Evolutionary conservation across 495 filamentous ascomycete genomes (phyloP), one percentile per base, ranked within the genome.

Genomic region (Aspergillus saccharolyticus): DNA sequence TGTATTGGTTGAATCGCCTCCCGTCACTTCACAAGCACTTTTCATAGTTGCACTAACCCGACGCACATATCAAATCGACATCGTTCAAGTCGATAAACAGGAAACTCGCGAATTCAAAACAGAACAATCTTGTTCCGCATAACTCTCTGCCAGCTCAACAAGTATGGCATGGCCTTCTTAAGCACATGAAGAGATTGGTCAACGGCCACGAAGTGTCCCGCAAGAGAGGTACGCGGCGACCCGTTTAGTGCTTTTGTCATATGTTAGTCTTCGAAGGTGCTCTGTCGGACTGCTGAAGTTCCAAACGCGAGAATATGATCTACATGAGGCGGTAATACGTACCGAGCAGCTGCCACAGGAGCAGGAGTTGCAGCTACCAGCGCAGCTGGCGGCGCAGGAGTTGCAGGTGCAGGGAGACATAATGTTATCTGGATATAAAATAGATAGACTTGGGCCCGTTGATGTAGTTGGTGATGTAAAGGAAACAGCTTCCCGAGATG

Each of bases 341-440:
- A 50, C 47, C 15, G 24, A 28, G 47, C 47, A 50, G 22, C 21
- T 28, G 47, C 16, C 22, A 20, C 47, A 50, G 30, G 47, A 50
- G 47, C 47, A 50, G 22, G 47, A 50, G 20, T 50, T 50, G 47
- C 47, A 50, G 20, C 28, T 24, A 28, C 47, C 47, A 28, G 47
- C 21, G 47, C 47, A 50, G 47, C 47, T 28, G 47, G 24, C 30
- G 47, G 47, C 21, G 47, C 47, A 50, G 47, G 22, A 50, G 47
- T 50, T 50, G 47, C 47, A 50, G 47, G 22, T 28, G 47, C 47
- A 50, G 24, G 47, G 47, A 50, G 47, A 50, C 47, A 50, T 50
- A 24, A 12, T 50, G 47, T 3, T 49, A 4, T 5, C 4, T 7
- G 20, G 47, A 16, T 39, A 12, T 39, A 12, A 39, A 12, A 12